phyloP scores from a whole-genome alignment of 108 stramenopile genomes.

The Nitzschia palea region DNA sequence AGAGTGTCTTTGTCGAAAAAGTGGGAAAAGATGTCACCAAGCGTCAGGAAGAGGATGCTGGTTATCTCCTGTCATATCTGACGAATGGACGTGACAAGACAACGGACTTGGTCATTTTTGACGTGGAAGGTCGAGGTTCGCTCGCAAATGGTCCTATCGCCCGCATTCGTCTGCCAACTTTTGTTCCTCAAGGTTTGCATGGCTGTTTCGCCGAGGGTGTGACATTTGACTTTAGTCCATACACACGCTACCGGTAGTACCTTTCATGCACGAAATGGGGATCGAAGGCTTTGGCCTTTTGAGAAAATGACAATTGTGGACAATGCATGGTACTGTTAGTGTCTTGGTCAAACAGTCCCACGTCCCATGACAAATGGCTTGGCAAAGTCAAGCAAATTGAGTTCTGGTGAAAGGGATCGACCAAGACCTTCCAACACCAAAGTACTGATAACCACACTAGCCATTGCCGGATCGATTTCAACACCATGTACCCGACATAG shows the following conservation, averaged over 20 bases:
- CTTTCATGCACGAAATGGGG: too few species aligned
- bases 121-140: slow-evolving; percentile 26
- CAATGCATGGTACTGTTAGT: background rate
- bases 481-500: slow-evolving; percentile 83
- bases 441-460: slow-evolving; percentile 82
- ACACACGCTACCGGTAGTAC: too few species aligned
- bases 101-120: slow-evolving; percentile 43
- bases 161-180: slow-evolving; percentile 40
- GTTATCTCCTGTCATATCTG: slow-evolving; percentile 37
- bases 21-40: slow-evolving; percentile 14
- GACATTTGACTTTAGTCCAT: background rate
- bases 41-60: slow-evolving; percentile 42
- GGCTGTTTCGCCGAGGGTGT: slow-evolving; percentile 52
- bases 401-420: slow-evolving; percentile 79
- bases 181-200: slow-evolving; percentile 59
- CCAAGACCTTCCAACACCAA: slow-evolving; percentile 89
- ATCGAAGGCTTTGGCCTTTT: too few species aligned
- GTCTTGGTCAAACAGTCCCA: slow-evolving; percentile 38
- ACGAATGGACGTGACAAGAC: slow-evolving; percentile 31
- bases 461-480: slow-evolving; percentile 90
- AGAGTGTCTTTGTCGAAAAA: slow-evolving; percentile 31
- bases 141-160: slow-evolving; percentile 44
- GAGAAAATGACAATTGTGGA: background rate
- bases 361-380: slow-evolving; percentile 75
- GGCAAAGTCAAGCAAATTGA: slow-evolving; percentile 82